These are phyloP conservation scores for Diaporthe citriasiana DNA, from an alignment of 2,329 filamentous ascomycete genomes.

Conservation along the genomic window DNA sequence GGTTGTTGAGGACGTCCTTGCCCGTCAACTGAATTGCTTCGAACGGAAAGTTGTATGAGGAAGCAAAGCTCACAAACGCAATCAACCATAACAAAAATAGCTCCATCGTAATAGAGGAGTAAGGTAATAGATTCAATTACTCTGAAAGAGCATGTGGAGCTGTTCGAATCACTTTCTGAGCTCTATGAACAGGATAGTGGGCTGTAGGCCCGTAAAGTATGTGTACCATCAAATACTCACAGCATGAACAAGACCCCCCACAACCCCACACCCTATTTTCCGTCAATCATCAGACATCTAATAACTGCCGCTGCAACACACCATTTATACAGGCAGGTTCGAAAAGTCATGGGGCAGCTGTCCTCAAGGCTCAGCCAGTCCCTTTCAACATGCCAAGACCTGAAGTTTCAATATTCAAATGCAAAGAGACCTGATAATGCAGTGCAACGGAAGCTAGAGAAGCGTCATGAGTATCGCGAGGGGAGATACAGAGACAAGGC, in stretches of 20 bases:
- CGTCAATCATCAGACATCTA: not conserved
- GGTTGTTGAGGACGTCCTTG: constrained; percentile 12
- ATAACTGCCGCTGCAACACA: not conserved
- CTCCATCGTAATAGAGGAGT: not conserved
- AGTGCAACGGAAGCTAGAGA: not conserved
- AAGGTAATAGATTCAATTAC: not conserved
- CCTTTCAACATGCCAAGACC: not conserved
- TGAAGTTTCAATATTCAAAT: not conserved
- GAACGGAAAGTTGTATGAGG: constrained; percentile 17
- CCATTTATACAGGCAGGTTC: not conserved
- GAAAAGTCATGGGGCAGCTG: not conserved
- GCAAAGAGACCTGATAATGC: not conserved
- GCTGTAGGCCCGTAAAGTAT: not conserved
- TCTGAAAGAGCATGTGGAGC: not conserved
- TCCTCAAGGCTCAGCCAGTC: not conserved
- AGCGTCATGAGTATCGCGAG: no score
- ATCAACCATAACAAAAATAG: not conserved
- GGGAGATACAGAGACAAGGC: no score
- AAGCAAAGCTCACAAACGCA: not conserved
- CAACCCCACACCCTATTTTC: not conserved
- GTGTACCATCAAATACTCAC: not conserved
- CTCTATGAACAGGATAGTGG: not conserved
- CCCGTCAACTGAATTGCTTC: constrained; percentile 19
- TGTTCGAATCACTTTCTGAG: not conserved
- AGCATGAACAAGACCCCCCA: not conserved